Conservation (phyloP, 306 rosid genomes). For the Geum urbanum region DNA sequence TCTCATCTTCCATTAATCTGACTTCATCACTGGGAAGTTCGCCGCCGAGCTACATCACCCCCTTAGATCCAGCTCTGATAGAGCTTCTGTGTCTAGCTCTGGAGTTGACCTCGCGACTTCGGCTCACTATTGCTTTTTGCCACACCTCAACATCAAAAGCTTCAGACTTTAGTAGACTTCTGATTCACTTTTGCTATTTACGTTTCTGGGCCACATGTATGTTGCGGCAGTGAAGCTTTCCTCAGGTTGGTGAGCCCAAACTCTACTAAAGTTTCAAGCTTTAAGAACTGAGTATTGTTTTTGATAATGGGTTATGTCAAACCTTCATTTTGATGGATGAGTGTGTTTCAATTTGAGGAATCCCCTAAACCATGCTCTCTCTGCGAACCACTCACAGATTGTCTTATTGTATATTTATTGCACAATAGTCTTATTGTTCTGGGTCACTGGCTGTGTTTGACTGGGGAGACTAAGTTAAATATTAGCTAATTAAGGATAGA, state of each 20-base stretch:
- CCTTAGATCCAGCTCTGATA: no score
- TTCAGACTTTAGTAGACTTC: no score
- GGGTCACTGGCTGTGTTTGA: not conserved
- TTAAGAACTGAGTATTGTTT: not conserved
- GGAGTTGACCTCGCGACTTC: no score
- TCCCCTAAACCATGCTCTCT: conserved; percentile 57
- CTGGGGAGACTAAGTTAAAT: not conserved
- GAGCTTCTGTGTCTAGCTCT: no score
- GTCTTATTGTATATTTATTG: conserved; percentile 16
- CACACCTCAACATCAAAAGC: no score
- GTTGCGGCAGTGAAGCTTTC: not conserved
- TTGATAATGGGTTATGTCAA: conserved; percentile 21
- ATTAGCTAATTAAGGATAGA: conserved; percentile 9
- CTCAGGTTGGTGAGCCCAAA: not conserved
- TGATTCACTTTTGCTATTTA: conserved; percentile 4
- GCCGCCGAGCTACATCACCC: no score
- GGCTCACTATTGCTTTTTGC: no score
- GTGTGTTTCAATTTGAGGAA: conserved; percentile 30
- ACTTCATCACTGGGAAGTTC: no score
- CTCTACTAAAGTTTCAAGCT: conserved; percentile 1
- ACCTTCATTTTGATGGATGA: conserved; percentile 34
- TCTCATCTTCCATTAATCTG: no score
- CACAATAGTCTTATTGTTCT: no score
- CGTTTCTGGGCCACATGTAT: conserved; percentile 15
- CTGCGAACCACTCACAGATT: conserved; percentile 68